phyloP scores from a whole-genome alignment of 257 asterid species.

The Rhazya stricta region DNA sequence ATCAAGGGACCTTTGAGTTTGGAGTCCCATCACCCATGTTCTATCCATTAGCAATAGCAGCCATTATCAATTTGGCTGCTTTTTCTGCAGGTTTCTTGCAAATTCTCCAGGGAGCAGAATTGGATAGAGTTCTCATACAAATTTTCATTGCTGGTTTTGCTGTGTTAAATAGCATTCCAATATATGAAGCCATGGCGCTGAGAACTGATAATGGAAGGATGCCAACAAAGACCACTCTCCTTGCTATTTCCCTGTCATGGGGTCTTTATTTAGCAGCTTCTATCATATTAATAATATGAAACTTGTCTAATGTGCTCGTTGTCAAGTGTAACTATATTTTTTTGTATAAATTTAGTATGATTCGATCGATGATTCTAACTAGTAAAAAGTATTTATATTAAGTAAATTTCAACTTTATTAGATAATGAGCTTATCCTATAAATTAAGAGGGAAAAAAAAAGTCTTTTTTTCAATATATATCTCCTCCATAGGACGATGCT shows the following conservation, averaged over 20 bases:
- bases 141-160: constrained; percentile 45
- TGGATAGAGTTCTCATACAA: constrained; percentile 30
- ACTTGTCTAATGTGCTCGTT: too few species aligned
- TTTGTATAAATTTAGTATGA: too few species aligned
- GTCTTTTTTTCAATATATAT: too few species aligned
- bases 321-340: too few species aligned
- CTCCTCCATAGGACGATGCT: too few species aligned
- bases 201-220: constrained; percentile 57
- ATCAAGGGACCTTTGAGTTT: constrained; percentile 52
- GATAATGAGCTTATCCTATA: too few species aligned
- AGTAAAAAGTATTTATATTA: too few species aligned
- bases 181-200: constrained; percentile 65
- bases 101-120: constrained; percentile 14
- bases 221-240: constrained; percentile 41
- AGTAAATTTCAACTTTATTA: too few species aligned
- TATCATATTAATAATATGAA: background rate
- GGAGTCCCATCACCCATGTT: constrained; percentile 67
- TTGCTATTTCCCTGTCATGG: constrained; percentile 34
- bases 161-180: constrained; percentile 47
- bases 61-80: constrained; percentile 35
- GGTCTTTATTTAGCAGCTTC: constrained; percentile 19
- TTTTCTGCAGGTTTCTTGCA: constrained; percentile 19
- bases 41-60: constrained; percentile 45
- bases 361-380: too few species aligned
- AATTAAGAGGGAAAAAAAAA: too few species aligned